phyloP scores from a whole-genome alignment of 768 basidiomycete species.

The Termitomyces eurrhizus region DNA sequence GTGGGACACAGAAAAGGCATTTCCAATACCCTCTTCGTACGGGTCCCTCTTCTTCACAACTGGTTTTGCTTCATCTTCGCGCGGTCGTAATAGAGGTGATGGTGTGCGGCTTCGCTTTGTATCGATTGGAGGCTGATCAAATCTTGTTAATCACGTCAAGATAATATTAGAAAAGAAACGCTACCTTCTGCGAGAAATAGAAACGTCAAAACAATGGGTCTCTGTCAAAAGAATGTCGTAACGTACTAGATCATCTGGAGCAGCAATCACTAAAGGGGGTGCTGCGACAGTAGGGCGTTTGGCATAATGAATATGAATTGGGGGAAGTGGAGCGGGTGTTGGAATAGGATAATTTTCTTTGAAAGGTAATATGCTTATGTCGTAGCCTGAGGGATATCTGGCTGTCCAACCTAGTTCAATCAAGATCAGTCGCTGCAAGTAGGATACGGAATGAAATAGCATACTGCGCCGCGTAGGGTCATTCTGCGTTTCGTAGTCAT shows the following conservation, averaged over 20 bases:
- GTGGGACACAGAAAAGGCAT: background rate
- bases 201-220: background rate
- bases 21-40: constrained; percentile 16
- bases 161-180: background rate
- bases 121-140: background rate
- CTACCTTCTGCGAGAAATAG: background rate
- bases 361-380: constrained; percentile 21
- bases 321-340: constrained; percentile 18
- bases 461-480: constrained; percentile 22
- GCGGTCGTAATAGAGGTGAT: background rate
- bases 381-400: constrained; percentile 8
- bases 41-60: constrained; percentile 15
- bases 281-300: constrained; percentile 12
- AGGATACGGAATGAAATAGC: background rate
- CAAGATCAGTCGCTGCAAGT: background rate
- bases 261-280: background rate
- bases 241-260: background rate
- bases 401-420: constrained; percentile 15
- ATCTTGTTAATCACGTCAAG: background rate
- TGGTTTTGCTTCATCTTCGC: constrained; percentile 2
- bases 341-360: constrained; percentile 23
- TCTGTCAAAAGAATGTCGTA: background rate
- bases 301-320: constrained; percentile 15
- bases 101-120: background rate
- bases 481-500: constrained; percentile 21